These are phyloP conservation scores for Flaveria linearis DNA, from an alignment of 129 eudicot species.

Conservation along the genomic window DNA sequence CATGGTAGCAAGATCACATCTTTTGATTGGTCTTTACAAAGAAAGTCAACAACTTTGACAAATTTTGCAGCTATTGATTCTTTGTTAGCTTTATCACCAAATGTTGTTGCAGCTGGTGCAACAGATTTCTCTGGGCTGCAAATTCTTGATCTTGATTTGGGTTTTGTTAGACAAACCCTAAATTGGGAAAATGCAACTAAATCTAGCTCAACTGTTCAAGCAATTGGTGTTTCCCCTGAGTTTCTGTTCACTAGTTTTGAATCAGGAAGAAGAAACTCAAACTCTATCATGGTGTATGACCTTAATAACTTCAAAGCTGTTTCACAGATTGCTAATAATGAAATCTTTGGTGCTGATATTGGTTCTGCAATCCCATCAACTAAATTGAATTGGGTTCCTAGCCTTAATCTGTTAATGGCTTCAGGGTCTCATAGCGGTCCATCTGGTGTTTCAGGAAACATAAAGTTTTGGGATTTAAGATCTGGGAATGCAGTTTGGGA, in stretches of 20 bases:
- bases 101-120: slow-evolving; percentile 79
- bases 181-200: slow-evolving; percentile 82
- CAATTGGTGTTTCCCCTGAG: slow-evolving; percentile 64
- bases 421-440: slow-evolving; percentile 95
- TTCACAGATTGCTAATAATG: slow-evolving; percentile 57
- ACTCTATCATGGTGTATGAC: slow-evolving; percentile 78
- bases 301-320: slow-evolving; percentile 46
- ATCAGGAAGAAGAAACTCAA: slow-evolving; percentile 80
- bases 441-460: slow-evolving; percentile 66
- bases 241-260: slow-evolving; percentile 73
- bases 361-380: slow-evolving; percentile 82
- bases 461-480: slow-evolving; percentile 81
- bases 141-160: slow-evolving; percentile 65
- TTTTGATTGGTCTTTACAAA: slow-evolving; percentile 84
- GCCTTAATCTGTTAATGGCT: slow-evolving; percentile 77
- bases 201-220: slow-evolving; percentile 88
- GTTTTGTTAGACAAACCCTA: slow-evolving; percentile 62
- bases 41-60: slow-evolving; percentile 75
- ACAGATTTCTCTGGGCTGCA: slow-evolving; percentile 86
- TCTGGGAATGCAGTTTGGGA: slow-evolving; percentile 86
- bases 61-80: slow-evolving; percentile 75
- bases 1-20: slow-evolving; percentile 87
- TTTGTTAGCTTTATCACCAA: slow-evolving; percentile 53
- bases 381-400: slow-evolving; percentile 74
- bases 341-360: slow-evolving; percentile 81